Evolutionary conservation across 192 early-diverging fungal genomes (phyloP).

Genomic region (Piromyces sp.): DNA sequence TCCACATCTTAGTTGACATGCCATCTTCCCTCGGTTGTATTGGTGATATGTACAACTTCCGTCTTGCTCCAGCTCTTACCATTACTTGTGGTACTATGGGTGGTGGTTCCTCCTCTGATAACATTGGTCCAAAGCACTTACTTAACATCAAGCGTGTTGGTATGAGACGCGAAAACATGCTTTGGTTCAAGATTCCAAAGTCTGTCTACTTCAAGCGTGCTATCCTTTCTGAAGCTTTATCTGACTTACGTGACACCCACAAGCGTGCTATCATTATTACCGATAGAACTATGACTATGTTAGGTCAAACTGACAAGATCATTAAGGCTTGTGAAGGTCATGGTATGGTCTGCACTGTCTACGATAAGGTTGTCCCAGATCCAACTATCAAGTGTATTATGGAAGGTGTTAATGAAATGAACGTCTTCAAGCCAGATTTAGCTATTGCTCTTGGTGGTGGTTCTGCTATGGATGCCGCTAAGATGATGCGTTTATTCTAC

Average conservation of each 20-base stretch:
- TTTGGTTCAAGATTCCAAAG: not conserved
- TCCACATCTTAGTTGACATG: not conserved
- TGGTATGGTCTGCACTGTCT: not conserved
- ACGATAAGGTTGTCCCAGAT: constrained; percentile 1
- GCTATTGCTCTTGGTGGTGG: constrained; percentile 3
- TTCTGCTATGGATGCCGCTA: constrained; percentile 3
- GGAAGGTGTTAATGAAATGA: not conserved
- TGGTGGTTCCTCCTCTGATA: not conserved
- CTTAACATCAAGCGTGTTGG: not conserved
- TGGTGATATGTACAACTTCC: not conserved
- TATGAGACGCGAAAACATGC: not conserved
- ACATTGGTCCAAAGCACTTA: not conserved
- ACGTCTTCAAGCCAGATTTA: not conserved
- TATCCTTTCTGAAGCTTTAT: not conserved
- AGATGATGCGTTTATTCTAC: constrained; percentile 3
- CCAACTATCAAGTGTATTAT: constrained; percentile 2
- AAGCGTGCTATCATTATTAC: not conserved
- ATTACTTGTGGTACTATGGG: not conserved
- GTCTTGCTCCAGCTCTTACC: not conserved
- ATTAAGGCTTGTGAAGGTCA: not conserved
- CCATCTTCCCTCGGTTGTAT: not conserved
- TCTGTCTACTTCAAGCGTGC: not conserved
- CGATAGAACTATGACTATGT: not conserved
- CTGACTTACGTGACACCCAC: not conserved
- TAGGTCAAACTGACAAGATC: not conserved